Conservation (phyloP, 1,139 yeast genomes). For the Yamadazyma oceani region DNA sequence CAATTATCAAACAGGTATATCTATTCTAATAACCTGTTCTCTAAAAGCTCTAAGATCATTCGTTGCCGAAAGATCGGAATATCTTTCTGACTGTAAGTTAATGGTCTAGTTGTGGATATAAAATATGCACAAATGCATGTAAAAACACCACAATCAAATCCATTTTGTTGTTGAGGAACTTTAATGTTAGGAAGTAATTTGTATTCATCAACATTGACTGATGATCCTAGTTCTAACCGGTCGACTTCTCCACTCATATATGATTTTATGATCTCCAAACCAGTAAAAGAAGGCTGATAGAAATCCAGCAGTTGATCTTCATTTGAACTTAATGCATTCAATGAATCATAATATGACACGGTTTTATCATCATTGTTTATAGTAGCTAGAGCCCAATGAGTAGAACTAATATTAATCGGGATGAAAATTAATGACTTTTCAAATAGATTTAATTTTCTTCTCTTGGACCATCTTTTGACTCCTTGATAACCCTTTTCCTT, state of each 20-base stretch:
- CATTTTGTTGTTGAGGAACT: conserved; percentile 87
- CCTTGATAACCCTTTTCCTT: conserved; percentile 73
- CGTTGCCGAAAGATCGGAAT: conserved; percentile 67
- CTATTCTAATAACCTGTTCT: conserved; percentile 13
- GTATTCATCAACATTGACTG: conserved; percentile 34
- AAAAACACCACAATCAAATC: conserved; percentile 94
- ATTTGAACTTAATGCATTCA: conserved; percentile 50
- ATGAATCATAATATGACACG: conserved; percentile 77
- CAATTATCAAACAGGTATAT: no score
- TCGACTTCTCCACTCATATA: conserved; percentile 63
- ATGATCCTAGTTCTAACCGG: conserved; percentile 39
- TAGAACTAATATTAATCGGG: conserved; percentile 78
- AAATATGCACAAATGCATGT: conserved; percentile 77
- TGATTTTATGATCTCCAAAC: conserved; percentile 48
- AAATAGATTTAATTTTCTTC: conserved; percentile 71
- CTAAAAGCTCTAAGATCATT: conserved; percentile 59
- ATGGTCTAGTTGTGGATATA: conserved; percentile 45
- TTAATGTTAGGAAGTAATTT: conserved; percentile 34
- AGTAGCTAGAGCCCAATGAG: conserved; percentile 93
- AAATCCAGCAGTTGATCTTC: neutral
- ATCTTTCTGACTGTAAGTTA: conserved; percentile 65
- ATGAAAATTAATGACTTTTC: conserved; percentile 66
- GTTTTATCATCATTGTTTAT: conserved; percentile 60
- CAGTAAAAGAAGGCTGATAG: conserved; percentile 7
- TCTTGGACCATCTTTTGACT: conserved; percentile 87